These are phyloP conservation scores for Moesziomyces sp. DNA, from an alignment of 1,284 basidiomycete species.

Conservation along the genomic window DNA sequence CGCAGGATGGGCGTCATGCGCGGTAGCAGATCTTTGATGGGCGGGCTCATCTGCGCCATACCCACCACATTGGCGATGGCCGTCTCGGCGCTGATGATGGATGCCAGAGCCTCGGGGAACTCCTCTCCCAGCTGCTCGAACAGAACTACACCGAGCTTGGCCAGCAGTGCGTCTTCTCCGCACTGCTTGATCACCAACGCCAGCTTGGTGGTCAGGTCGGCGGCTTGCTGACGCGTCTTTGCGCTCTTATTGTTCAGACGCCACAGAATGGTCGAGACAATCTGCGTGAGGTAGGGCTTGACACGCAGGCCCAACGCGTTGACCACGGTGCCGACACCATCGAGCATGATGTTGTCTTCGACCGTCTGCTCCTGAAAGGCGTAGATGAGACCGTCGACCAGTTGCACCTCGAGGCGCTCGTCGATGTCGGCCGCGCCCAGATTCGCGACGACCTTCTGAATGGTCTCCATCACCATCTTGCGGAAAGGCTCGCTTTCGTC, in stretches of 20 bases:
- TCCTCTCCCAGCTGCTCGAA: slow-evolving; percentile 99
- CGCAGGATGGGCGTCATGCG: slow-evolving; percentile 99
- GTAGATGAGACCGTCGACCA: slow-evolving; percentile 98
- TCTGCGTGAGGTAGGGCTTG: slow-evolving; percentile 97
- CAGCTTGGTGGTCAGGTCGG: slow-evolving; percentile 91
- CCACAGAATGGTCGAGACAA: slow-evolving; percentile 99
- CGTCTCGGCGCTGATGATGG: slow-evolving; percentile 97
- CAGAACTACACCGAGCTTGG: slow-evolving; percentile 94
- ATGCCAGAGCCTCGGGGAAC: slow-evolving; percentile 95
- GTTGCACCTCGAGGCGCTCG: slow-evolving; percentile 89
- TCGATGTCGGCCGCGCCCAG: slow-evolving; percentile 96
- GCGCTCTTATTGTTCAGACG: slow-evolving; percentile 99
- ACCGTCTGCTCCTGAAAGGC: slow-evolving; percentile 99
- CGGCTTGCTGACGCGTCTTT: slow-evolving; percentile 98
- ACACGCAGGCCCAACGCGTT: slow-evolving; percentile 96
- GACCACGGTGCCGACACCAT: slow-evolving; percentile 96
- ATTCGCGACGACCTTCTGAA: slow-evolving; percentile 92
- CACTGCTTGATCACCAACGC: slow-evolving; percentile 99
- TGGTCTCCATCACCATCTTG: slow-evolving; percentile 99
- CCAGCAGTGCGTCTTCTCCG: slow-evolving; percentile 92
- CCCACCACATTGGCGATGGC: slow-evolving; percentile 99
- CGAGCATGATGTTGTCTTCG: slow-evolving; percentile 98
- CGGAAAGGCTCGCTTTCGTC: slow-evolving; percentile 84
- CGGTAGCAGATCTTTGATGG: slow-evolving; percentile 96
- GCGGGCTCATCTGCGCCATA: slow-evolving; percentile 99